phyloP scores from a whole-genome alignment of 352 stramenopile genomes.

The Thraustochytrium sp. region DNA sequence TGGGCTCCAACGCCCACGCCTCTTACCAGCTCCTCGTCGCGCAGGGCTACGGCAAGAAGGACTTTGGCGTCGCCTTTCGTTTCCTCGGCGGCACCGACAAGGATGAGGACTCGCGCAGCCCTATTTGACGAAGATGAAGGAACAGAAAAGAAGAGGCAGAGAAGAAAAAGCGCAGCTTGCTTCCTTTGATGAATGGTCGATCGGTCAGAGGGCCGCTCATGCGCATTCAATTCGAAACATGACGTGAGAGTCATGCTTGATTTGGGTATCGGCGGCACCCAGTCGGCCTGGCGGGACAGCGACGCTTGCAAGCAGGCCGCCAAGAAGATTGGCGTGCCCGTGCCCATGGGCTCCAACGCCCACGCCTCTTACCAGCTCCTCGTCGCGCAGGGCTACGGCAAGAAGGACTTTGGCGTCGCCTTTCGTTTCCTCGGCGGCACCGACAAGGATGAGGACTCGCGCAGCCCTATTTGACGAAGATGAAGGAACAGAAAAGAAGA shows the following conservation, averaged over 20 bases:
- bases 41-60: slow-evolving; percentile 3
- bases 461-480: neutral
- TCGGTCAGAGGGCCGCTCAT: too few relatives aligned
- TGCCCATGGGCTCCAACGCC: slow-evolving; percentile 56
- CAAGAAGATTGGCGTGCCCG: slow-evolving; percentile 67
- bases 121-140: too few relatives aligned
- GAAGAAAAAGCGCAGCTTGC: too few relatives aligned
- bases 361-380: slow-evolving; percentile 31
- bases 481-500: too few relatives aligned
- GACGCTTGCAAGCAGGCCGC: slow-evolving; percentile 81
- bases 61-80: slow-evolving; percentile 19
- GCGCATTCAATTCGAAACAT: too few relatives aligned
- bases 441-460: slow-evolving; percentile 1
- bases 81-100: slow-evolving; percentile 29
- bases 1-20: slow-evolving; percentile 47
- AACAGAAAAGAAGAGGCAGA: too few relatives aligned
- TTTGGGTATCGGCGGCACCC: too few relatives aligned
- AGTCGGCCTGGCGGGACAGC: too few relatives aligned
- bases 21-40: slow-evolving; percentile 27
- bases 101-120: slow-evolving; percentile 10
- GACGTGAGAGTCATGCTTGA: too few relatives aligned
- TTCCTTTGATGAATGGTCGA: too few relatives aligned
- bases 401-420: slow-evolving; percentile 15
- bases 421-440: slow-evolving; percentile 37
- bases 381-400: neutral